Conservation (phyloP, 176 grass and related monocot species). For the Pharus latifolius region DNA sequence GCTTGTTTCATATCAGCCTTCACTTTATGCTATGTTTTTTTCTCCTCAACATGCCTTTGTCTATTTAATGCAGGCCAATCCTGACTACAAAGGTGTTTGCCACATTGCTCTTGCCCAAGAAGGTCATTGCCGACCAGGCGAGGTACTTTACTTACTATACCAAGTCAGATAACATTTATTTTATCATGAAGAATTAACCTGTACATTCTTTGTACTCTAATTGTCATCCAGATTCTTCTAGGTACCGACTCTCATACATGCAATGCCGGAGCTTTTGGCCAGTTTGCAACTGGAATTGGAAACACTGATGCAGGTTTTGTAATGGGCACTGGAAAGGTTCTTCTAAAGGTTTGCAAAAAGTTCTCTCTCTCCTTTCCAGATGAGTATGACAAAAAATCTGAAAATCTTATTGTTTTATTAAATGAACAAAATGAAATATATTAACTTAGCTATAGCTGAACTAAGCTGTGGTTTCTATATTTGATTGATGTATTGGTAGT, state of each 20-base stretch:
- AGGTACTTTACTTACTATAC: conserved; percentile 31
- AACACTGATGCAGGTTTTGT: conserved; percentile 97
- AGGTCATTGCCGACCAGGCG: conserved; percentile 88
- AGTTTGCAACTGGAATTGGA: conserved; percentile 95
- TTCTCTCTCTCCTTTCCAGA: neutral
- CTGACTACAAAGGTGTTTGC: conserved; percentile 94
- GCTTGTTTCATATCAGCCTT: neutral
- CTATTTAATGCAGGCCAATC: conserved; percentile 94
- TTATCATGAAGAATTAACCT: neutral
- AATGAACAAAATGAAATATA: neutral
- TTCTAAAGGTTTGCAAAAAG: conserved; percentile 62
- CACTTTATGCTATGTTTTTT: neutral
- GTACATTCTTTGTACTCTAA: neutral
- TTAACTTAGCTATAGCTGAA: neutral
- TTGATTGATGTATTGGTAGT: neutral
- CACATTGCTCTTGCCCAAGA: conserved; percentile 93
- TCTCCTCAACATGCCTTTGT: too few species aligned
- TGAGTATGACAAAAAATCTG: too few species aligned
- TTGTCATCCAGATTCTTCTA: conserved; percentile 63
- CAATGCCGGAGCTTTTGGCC: conserved; percentile 96
- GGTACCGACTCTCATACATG: conserved; percentile 95
- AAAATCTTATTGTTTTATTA: neutral
- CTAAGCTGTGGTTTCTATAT: too few species aligned
- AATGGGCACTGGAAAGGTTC: conserved; percentile 79
- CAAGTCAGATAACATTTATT: neutral